Percentiles rank a stretch among this genome's conserved stretches.
phyloP scores from a whole-genome alignment of 805 yeast species.

The Candida glaebosa region DNA sequence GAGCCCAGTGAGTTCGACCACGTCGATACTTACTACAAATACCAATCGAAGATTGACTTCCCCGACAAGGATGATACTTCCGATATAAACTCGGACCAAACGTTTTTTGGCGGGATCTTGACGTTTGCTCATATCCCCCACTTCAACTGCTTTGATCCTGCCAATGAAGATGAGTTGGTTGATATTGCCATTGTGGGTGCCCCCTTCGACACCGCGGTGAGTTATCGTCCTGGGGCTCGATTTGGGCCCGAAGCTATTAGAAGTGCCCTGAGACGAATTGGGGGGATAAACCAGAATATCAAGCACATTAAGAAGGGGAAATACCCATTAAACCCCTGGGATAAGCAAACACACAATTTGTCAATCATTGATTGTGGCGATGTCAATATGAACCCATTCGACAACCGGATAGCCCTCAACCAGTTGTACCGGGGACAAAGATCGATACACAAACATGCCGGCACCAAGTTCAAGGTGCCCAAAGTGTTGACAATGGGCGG shows the following conservation, averaged over 20 bases:
- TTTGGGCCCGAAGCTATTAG: conserved; percentile 57
- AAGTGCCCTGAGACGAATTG: conserved; percentile 40
- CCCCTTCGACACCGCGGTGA: conserved; percentile 56
- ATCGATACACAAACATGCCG: conserved; percentile 30
- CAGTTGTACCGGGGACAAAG: conserved; percentile 59
- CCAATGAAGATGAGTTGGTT: conserved; percentile 10
- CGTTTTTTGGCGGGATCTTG: conserved; percentile 48
- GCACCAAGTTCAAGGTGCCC: conserved; percentile 10
- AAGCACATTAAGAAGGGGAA: conserved; percentile 32
- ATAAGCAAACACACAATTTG: conserved; percentile 35
- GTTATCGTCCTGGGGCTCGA: conserved; percentile 55
- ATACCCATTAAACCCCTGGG: conserved; percentile 50
- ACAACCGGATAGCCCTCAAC: conserved; percentile 57
- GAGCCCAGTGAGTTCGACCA: not conserved
- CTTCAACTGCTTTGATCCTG: conserved; percentile 45
- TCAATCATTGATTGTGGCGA: conserved; percentile 64
- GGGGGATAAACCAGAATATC: conserved; percentile 26
- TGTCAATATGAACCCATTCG: conserved; percentile 66
- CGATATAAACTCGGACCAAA: conserved; percentile 19
- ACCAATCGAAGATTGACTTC: conserved; percentile 17
- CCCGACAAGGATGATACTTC: conserved; percentile 36
- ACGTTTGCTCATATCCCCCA: conserved; percentile 51
- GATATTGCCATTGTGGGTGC: conserved; percentile 60
- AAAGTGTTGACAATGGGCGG: conserved; percentile 56
- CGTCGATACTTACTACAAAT: conserved; percentile 7